phyloP scores from a whole-genome alignment of 495 filamentous ascomycete species.

The Physcia stellaris region DNA sequence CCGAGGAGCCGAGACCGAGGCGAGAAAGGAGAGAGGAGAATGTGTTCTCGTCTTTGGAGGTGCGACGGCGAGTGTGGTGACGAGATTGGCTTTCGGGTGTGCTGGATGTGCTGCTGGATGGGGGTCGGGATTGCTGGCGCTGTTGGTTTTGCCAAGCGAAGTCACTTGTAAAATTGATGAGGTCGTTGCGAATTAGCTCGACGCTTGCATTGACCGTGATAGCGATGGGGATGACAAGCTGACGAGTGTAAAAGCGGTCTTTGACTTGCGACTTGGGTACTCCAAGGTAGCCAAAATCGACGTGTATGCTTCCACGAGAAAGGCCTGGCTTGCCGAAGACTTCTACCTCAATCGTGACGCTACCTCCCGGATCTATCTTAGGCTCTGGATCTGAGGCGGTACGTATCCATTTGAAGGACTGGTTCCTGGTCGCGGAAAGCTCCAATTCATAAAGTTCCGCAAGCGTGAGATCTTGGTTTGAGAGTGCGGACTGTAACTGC shows the following conservation, averaged over 20 bases:
- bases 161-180: slow-evolving; percentile 52
- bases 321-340: slow-evolving; percentile 74
- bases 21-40: slow-evolving; percentile 30
- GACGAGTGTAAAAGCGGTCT: slow-evolving; percentile 72
- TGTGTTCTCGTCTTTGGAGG: slow-evolving; percentile 10
- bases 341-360: slow-evolving; percentile 66
- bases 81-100: slow-evolving; percentile 1
- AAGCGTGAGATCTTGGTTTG: slow-evolving; percentile 58
- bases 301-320: slow-evolving; percentile 65
- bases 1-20: slow-evolving; percentile 25
- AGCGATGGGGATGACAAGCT: slow-evolving; percentile 67
- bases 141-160: slow-evolving; percentile 37
- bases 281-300: slow-evolving; percentile 68
- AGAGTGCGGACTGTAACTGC: slow-evolving; percentile 59
- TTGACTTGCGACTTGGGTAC: slow-evolving; percentile 45
- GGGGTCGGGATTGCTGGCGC: background rate
- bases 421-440: slow-evolving; percentile 57
- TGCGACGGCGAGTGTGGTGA: slow-evolving; percentile 9
- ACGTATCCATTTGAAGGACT: slow-evolving; percentile 52
- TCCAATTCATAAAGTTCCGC: slow-evolving; percentile 77
- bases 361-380: slow-evolving; percentile 55
- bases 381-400: slow-evolving; percentile 32
- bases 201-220: slow-evolving; percentile 86
- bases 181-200: slow-evolving; percentile 63
- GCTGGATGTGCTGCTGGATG: slow-evolving; percentile 1